These are phyloP conservation scores for Eucalyptus marginata DNA, from an alignment of 345 rosid genomes.

Conservation along the genomic window DNA sequence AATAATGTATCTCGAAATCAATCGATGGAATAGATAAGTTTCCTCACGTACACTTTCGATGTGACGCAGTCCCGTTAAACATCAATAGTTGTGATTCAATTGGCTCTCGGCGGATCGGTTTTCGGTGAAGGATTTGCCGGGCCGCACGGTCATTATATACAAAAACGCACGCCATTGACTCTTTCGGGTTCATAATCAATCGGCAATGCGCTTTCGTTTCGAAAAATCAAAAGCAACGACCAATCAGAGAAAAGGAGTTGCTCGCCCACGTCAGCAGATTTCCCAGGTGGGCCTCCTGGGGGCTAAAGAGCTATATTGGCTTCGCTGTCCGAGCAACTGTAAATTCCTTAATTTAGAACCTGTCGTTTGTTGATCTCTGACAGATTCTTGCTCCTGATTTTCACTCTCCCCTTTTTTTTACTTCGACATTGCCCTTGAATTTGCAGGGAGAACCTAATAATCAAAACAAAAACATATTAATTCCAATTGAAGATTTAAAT, in stretches of 20 bases:
- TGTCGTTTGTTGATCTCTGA: background rate
- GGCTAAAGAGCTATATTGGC: background rate
- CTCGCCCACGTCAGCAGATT: background rate
- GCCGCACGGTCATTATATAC: background rate
- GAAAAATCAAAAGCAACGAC: background rate
- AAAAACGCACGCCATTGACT: background rate
- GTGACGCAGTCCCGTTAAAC: rapidly evolving
- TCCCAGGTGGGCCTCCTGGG: background rate
- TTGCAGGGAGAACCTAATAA: background rate
- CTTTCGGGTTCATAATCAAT: background rate
- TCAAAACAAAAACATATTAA: background rate
- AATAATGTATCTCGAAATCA: background rate
- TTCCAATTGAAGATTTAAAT: background rate
- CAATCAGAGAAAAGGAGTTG: background rate
- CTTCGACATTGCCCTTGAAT: background rate
- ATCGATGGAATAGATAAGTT: rapidly evolving
- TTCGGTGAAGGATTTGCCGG: background rate
- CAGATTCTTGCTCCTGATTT: background rate
- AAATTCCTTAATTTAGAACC: background rate
- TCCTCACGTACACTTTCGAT: rapidly evolving
- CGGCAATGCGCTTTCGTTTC: background rate
- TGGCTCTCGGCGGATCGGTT: rapidly evolving
- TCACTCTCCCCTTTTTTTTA: background rate
- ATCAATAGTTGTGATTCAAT: background rate
- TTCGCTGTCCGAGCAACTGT: background rate